Evolutionary conservation across 108 stramenopile genomes (phyloP), one percentile per base, ranked within the genome.

Genomic region (Mayamaea pseudoterrestris): DNA sequence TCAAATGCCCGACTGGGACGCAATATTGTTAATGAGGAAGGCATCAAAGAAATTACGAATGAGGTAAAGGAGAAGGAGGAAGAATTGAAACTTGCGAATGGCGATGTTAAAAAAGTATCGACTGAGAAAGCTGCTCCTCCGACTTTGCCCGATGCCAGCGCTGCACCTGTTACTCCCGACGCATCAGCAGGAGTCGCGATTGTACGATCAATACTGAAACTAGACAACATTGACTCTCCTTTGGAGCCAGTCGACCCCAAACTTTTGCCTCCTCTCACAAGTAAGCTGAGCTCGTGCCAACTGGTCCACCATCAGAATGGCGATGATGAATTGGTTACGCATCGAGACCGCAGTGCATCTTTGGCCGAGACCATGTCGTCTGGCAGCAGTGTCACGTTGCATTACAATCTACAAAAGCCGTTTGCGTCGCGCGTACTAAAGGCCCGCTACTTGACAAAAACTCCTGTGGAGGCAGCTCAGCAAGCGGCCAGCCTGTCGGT

Each of bases 361-460:
- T 24, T 14, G 14, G 22, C 44, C 4, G 44, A 44, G 3, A 26
- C 44, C 4, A 21, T 44, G n/a, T 21, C 44, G 25, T 26, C 44
- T 25, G 26, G 24, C 8, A 44, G 44, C 26, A 44, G 44, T 27
- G 14, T 12, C n/a, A 28, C 39, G 11, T 45, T 68, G 36, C 44
- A 63, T 22, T 89, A 74, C 50, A 80, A 81, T 0, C 39, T 61
- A 22, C 46, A 49, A 5, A 47, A 68, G 9, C 92, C 94, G 0
- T 88, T 72, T 47, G 68, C 68, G 20, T 71, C 82, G 12, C 55
- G 24, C 1, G 60, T 93, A 11, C 26, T 69, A 12, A 41, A 36
- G 27, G 88, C 90, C 0, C 44, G 83, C 23, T 93, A 90, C 64
- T 60, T 96, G 35, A 85, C 89, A 4, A 66, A 59, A 5, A 79